phyloP scores from a whole-genome alignment of 495 filamentous ascomycete genomes.

The Penicillium simplicissimum region DNA sequence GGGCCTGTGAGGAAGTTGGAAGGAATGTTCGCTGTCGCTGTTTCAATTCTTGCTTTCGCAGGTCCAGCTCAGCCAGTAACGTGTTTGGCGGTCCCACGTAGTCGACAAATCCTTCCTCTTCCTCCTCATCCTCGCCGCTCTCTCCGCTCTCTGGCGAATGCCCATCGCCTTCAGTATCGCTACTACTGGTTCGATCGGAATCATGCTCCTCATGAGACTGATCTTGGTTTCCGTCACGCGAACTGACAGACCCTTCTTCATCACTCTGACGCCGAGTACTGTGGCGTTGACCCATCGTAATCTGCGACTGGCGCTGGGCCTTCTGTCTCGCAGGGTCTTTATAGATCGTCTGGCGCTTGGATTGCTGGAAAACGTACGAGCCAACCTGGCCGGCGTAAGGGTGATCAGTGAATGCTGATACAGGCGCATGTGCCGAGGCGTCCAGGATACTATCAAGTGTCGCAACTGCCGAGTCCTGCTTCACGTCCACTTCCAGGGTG shows the following conservation, averaged over 20 bases:
- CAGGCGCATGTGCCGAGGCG: slow-evolving; percentile 90
- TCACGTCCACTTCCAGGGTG: slow-evolving; percentile 65
- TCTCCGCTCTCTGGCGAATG: slow-evolving; percentile 31
- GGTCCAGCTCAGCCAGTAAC: slow-evolving; percentile 85
- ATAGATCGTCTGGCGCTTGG: slow-evolving; percentile 32
- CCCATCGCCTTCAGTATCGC: slow-evolving; percentile 25
- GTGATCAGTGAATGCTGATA: slow-evolving; percentile 93
- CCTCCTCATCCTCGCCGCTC: slow-evolving; percentile 35
- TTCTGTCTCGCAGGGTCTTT: slow-evolving; percentile 25
- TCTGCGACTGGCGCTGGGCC: slow-evolving; percentile 24
- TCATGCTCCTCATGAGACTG: slow-evolving; percentile 21
- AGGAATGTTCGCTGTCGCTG: slow-evolving; percentile 68
- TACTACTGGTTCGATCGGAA: slow-evolving; percentile 19
- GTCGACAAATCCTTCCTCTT: slow-evolving; percentile 43
- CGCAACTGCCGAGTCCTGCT: slow-evolving; percentile 77
- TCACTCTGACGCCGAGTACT: slow-evolving; percentile 17
- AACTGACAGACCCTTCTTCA: slow-evolving; percentile 8
- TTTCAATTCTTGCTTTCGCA: slow-evolving; percentile 83
- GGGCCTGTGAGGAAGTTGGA: slow-evolving; percentile 61
- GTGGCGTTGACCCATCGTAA: slow-evolving; percentile 22
- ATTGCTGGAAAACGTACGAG: slow-evolving; percentile 60
- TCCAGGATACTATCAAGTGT: slow-evolving; percentile 93
- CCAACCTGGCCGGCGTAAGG: slow-evolving; percentile 75
- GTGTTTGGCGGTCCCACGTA: slow-evolving; percentile 80
- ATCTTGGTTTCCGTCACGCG: slow-evolving; percentile 15